Percentiles rank a stretch among this genome's conserved stretches.
These are phyloP conservation scores for Protea cynaroides DNA, from an alignment of 164 flowering plant genomes.

Conservation along the genomic window DNA sequence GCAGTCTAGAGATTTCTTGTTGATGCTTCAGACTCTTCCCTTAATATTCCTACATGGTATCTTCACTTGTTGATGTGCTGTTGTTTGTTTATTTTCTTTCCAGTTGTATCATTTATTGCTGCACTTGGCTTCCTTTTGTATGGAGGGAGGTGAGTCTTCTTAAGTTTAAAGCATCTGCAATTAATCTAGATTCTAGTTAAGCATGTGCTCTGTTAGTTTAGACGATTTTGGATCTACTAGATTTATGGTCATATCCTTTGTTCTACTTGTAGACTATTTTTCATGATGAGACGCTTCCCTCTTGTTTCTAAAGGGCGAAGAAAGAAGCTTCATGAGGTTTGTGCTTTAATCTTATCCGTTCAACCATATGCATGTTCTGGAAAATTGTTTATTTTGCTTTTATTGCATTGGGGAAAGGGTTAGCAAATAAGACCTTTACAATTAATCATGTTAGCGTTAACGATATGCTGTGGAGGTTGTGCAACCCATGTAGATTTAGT, in stretches of 20 bases:
- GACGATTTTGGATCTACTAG: not conserved
- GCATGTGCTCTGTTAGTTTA: not conserved
- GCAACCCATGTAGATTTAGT: too few species aligned
- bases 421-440: too few species aligned
- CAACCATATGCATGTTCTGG: not conserved
- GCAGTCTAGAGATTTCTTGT: not conserved
- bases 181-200: not conserved
- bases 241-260: not conserved
- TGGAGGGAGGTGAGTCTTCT: conserved; percentile 75
- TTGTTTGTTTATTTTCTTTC: conserved; percentile 10
- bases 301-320: conserved; percentile 92
- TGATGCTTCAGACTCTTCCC: not conserved
- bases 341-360: conserved; percentile 1
- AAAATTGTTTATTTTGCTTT: not conserved
- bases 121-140: conserved; percentile 80
- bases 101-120: conserved; percentile 80
- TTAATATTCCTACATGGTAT: not conserved
- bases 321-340: conserved; percentile 93
- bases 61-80: not conserved
- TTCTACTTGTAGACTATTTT: conserved; percentile 50
- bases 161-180: not conserved
- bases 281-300: conserved; percentile 90
- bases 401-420: not conserved
- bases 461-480: too few species aligned
- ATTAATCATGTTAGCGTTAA: too few species aligned